Evolutionary conservation across 768 basidiomycete genomes (phyloP).

Genomic region (Mycena floridula): DNA sequence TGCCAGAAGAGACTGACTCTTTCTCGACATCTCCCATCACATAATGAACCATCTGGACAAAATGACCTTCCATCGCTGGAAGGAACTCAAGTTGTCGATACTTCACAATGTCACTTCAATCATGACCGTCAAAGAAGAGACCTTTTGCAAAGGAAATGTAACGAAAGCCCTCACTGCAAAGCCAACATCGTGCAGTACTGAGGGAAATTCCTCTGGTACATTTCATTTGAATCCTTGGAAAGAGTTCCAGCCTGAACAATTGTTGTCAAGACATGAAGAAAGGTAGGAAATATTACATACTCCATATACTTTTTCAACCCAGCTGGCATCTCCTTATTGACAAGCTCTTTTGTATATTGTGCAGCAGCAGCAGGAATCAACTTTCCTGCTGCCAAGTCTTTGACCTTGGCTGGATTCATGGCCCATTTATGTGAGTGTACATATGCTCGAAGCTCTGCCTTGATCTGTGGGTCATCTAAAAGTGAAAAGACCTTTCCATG

Average conservation of each 20-base stretch:
- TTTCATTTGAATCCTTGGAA: slow-evolving; percentile 13
- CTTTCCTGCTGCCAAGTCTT: slow-evolving; percentile 9
- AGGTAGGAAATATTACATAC: too few relatives aligned
- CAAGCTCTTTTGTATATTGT: slow-evolving; percentile 13
- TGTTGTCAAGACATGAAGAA: too few relatives aligned
- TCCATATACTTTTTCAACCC: slow-evolving; percentile 18
- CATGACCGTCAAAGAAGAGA: slow-evolving; percentile 31
- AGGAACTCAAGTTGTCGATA: slow-evolving; percentile 25
- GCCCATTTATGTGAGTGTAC: slow-evolving; percentile 20
- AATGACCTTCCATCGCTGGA: slow-evolving; percentile 20
- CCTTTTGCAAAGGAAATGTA: slow-evolving; percentile 22
- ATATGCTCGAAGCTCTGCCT: slow-evolving; percentile 8
- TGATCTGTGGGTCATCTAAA: slow-evolving; percentile 10
- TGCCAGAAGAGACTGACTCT: slow-evolving; percentile 12
- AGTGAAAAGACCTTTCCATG: slow-evolving; percentile 12
- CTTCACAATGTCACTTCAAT: slow-evolving; percentile 26
- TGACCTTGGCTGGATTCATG: slow-evolving; percentile 18
- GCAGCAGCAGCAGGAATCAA: slow-evolving; percentile 10
- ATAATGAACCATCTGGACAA: slow-evolving; percentile 13
- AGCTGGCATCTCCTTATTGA: slow-evolving; percentile 13
- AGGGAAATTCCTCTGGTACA: slow-evolving; percentile 16
- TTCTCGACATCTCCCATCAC: slow-evolving; percentile 13
- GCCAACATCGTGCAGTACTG: slow-evolving; percentile 16
- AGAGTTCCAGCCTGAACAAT: slow-evolving; percentile 15
- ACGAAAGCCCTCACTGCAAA: slow-evolving; percentile 16